phyloP scores from a whole-genome alignment of 2,329 filamentous ascomycete species.

The Albophoma yamanashiensis region DNA sequence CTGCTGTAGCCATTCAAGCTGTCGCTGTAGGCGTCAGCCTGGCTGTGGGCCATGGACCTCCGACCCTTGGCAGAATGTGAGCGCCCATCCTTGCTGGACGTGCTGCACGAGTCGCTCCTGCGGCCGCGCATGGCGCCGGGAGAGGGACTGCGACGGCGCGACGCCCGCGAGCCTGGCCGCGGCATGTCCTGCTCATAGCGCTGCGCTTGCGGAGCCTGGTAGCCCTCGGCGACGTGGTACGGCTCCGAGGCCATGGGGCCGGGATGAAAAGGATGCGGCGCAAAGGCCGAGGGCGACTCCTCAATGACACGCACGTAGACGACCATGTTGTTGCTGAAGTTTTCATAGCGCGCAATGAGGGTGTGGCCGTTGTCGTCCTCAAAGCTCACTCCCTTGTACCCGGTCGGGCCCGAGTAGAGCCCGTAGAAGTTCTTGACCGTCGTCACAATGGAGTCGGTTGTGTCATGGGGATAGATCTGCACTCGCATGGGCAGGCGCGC shows the following conservation, averaged over 20 bases:
- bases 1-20: conserved; percentile 71
- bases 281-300: conserved; percentile 34
- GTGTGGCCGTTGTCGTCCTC: conserved; percentile 84
- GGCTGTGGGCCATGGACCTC: conserved; percentile 30
- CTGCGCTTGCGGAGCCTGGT: conserved; percentile 41
- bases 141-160: conserved; percentile 69
- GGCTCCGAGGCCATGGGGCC: conserved; percentile 37
- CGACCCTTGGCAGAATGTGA: conserved; percentile 62
- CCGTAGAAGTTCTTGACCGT: conserved; percentile 99
- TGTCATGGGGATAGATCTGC: conserved; percentile 90
- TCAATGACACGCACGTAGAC: conserved; percentile 85
- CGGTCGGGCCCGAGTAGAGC: conserved; percentile 64
- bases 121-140: conserved; percentile 57
- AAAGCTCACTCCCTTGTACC: conserved; percentile 80
- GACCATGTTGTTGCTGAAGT: conserved; percentile 84
- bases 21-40: conserved; percentile 54
- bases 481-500: conserved; percentile 76
- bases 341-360: conserved; percentile 92
- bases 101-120: conserved; percentile 64
- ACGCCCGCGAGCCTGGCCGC: conserved; percentile 58
- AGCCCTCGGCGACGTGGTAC: conserved; percentile 32
- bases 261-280: conserved; percentile 40
- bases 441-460: conserved; percentile 93
- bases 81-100: conserved; percentile 52
- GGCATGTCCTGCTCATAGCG: conserved; percentile 51